These are phyloP conservation scores for Sporisorium scitamineum DNA, from an alignment of 1,284 basidiomycete genomes.

Conservation along the genomic window DNA sequence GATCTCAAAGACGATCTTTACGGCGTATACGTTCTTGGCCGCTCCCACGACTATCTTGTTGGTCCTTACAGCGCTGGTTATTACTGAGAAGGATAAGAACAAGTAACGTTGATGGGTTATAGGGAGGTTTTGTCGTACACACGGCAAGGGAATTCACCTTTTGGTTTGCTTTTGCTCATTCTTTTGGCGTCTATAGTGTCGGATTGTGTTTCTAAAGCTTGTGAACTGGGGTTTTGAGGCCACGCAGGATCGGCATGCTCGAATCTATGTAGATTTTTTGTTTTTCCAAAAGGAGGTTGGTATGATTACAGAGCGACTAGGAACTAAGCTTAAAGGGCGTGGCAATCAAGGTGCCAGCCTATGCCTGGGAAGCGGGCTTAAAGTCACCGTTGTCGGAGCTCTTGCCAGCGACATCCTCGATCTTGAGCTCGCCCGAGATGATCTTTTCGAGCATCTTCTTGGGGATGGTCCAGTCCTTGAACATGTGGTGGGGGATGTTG, in stretches of 20 bases:
- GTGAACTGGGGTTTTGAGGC: no score
- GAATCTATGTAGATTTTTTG: not conserved
- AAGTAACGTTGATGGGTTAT: conserved; percentile 10
- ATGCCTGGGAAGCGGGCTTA: conserved; percentile 21
- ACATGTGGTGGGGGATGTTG: conserved; percentile 65
- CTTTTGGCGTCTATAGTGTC: not conserved
- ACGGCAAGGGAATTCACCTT: not conserved
- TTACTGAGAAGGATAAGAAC: conserved; percentile 56
- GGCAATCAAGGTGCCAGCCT: not conserved
- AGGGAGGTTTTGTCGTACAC: not conserved
- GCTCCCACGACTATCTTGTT: conserved; percentile 64
- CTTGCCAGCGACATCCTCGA: conserved; percentile 47
- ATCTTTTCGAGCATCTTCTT: conserved; percentile 62
- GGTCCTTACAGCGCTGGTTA: conserved; percentile 60
- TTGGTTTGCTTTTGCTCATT: not conserved
- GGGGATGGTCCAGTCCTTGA: conserved; percentile 66
- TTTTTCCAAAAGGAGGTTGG: not conserved
- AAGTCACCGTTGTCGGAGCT: conserved; percentile 50
- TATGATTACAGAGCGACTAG: conserved; percentile 4
- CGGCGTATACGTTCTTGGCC: conserved; percentile 62
- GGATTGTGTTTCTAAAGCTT: not conserved
- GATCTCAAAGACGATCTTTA: conserved; percentile 74
- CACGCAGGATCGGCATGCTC: no score
- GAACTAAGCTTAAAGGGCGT: not conserved
- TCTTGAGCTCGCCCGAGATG: conserved; percentile 49